Evolutionary conservation across 768 basidiomycete species (phyloP).

Genomic region (Tricholoma bakamatsutake): DNA sequence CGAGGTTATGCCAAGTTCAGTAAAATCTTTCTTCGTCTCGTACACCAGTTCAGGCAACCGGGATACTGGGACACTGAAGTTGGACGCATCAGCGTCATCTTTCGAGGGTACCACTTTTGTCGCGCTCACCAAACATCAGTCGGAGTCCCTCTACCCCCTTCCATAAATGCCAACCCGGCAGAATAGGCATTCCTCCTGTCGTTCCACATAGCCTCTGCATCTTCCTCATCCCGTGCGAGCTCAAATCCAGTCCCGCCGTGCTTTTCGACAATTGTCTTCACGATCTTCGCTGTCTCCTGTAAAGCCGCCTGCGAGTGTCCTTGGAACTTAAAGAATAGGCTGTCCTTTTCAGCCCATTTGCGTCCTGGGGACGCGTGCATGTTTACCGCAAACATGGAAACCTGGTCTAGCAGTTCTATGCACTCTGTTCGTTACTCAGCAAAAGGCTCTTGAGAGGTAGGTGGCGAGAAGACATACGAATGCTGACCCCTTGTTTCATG

Average conservation of each 20-base stretch:
- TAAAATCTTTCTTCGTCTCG: constrained; percentile 69
- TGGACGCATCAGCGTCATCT: background rate
- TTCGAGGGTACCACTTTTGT: background rate
- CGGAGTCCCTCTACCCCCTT: constrained; percentile 53
- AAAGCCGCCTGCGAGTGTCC: constrained; percentile 56
- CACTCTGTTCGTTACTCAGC: constrained; percentile 46
- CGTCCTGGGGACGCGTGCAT: constrained; percentile 44
- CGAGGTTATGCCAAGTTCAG: constrained; percentile 46
- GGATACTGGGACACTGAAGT: constrained; percentile 51
- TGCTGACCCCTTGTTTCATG: constrained; percentile 63
- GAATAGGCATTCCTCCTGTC: constrained; percentile 64
- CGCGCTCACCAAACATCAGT: constrained; percentile 68
- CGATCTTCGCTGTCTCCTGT: constrained; percentile 54
- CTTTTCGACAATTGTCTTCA: constrained; percentile 50
- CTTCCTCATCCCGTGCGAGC: constrained; percentile 55
- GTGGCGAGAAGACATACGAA: constrained; percentile 46
- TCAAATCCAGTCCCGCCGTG: constrained; percentile 66
- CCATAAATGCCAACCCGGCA: constrained; percentile 48
- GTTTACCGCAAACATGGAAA: constrained; percentile 61
- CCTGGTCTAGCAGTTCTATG: constrained; percentile 74
- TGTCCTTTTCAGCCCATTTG: constrained; percentile 59
- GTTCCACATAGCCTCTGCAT: constrained; percentile 67
- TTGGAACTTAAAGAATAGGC: constrained; percentile 85
- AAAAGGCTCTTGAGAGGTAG: background rate
- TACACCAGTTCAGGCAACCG: constrained; percentile 57